These are phyloP conservation scores for Pythium chondricola DNA, from an alignment of 352 stramenopile species.

Conservation along the genomic window DNA sequence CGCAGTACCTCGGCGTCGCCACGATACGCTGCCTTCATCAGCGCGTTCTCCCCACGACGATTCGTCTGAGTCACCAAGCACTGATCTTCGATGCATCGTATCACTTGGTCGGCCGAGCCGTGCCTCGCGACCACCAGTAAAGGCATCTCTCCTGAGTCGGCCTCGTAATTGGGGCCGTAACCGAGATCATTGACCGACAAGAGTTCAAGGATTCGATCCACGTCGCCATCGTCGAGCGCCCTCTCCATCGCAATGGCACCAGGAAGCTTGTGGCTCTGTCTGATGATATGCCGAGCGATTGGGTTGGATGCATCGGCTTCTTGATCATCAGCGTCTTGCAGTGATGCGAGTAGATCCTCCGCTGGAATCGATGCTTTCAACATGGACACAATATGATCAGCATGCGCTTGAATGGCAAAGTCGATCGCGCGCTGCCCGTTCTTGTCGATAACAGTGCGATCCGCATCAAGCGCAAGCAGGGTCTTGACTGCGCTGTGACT, in stretches of 20 bases:
- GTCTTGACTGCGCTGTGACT: conserved; percentile 31
- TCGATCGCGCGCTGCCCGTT: conserved; percentile 27
- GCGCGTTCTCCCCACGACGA: conserved; percentile 28
- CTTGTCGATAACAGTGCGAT: conserved; percentile 21
- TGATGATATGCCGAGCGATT: conserved; percentile 6
- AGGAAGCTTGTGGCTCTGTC: conserved; percentile 4
- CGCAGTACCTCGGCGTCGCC: conserved; percentile 30
- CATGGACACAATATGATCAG: conserved; percentile 22
- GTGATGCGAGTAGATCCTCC: conserved; percentile 21
- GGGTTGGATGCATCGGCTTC: conserved; percentile 12
- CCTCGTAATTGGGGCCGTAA: conserved; percentile 50
- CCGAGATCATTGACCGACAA: conserved; percentile 22
- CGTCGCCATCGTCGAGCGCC: conserved; percentile 25
- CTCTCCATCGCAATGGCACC: conserved; percentile 27
- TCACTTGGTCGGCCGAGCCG: conserved; percentile 22
- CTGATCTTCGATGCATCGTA: conserved; percentile 28
- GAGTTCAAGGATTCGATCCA: conserved; percentile 28
- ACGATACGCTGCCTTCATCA: conserved; percentile 44
- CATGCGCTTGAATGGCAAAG: conserved; percentile 24
- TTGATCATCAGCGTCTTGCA: conserved; percentile 39
- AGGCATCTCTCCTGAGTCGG: conserved; percentile 29
- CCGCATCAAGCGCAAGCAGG: conserved; percentile 35
- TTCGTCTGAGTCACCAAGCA: conserved; percentile 46
- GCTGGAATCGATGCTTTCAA: conserved; percentile 23
- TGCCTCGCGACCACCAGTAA: conserved; percentile 22